These are phyloP conservation scores for Guyanaporus albipodus DNA, from an alignment of 768 basidiomycete species.

Conservation along the genomic window DNA sequence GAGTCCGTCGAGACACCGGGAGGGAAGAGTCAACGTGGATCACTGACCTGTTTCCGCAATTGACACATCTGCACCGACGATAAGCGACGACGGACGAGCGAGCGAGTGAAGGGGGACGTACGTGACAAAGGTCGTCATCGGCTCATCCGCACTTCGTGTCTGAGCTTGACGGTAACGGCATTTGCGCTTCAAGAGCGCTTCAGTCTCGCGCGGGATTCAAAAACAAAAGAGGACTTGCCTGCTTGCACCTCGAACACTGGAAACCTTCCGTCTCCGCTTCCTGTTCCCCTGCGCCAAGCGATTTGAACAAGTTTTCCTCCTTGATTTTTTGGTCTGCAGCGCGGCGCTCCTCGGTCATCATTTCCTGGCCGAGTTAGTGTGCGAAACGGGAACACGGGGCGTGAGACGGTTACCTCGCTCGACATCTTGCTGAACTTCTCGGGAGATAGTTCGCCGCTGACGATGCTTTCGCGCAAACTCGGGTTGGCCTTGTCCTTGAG, in stretches of 20 bases:
- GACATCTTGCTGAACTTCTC: constrained; percentile 75
- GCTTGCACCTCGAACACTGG: constrained; percentile 94
- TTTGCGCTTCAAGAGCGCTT: constrained; percentile 51
- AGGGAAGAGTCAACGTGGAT: background rate
- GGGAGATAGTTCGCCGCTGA: constrained; percentile 72
- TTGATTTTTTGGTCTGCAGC: constrained; percentile 78
- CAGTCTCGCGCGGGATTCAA: background rate
- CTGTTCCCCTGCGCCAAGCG: constrained; percentile 83
- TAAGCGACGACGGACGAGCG: background rate
- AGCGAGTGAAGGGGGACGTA: constrained; percentile 33
- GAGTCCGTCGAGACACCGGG: background rate
- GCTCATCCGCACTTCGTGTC: constrained; percentile 96
- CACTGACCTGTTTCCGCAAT: constrained; percentile 57
- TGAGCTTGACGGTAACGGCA: constrained; percentile 95
- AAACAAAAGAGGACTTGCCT: constrained; percentile 41
- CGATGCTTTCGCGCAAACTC: constrained; percentile 75
- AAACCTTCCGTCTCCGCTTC: constrained; percentile 97
- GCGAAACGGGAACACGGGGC: background rate
- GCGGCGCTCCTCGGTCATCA: constrained; percentile 92
- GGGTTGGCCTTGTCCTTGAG: constrained; percentile 96
- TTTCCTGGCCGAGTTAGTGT: constrained; percentile 54
- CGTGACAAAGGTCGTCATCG: constrained; percentile 98
- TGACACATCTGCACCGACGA: constrained; percentile 47
- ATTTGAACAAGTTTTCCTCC: constrained; percentile 85
- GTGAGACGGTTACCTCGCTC: constrained; percentile 54